A percentile compares a stretch with the other conserved stretches of the same genome.
phyloP scores from a whole-genome alignment of 192 early-diverging fungal genomes.

The Coemansia sp. region DNA sequence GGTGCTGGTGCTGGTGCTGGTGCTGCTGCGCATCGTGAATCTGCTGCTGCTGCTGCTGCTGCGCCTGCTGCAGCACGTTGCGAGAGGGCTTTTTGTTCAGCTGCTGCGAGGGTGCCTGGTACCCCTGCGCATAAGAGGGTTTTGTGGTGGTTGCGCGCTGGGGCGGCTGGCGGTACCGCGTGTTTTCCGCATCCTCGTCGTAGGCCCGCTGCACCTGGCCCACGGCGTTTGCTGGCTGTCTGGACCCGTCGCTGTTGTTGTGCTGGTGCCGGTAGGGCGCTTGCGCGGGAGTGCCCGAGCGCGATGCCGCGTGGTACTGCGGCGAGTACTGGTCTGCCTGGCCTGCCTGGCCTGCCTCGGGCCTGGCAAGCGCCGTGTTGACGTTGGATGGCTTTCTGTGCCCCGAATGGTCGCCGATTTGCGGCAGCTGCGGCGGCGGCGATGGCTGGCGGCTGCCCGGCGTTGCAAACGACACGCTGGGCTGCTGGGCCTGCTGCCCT shows the following conservation, averaged over 20 bases:
- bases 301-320: slow-evolving; percentile 19
- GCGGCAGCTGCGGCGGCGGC: slow-evolving; percentile 48
- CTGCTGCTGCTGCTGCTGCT: slow-evolving; percentile 18
- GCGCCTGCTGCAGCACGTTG: slow-evolving; percentile 13
- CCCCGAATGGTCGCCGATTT: slow-evolving; percentile 34
- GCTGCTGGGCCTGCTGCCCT: slow-evolving; percentile 30
- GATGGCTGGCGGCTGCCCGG: slow-evolving; percentile 22
- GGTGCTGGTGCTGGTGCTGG: slow-evolving; percentile 26
- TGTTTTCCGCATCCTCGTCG: slow-evolving; percentile 47
- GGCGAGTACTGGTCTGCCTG: slow-evolving; percentile 38
- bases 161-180: slow-evolving; percentile 46
- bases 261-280: slow-evolving; percentile 52
- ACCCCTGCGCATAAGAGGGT: slow-evolving; percentile 31
- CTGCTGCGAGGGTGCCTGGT: slow-evolving; percentile 27
- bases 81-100: slow-evolving; percentile 26
- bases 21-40: slow-evolving; percentile 1
- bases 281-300: slow-evolving; percentile 23
- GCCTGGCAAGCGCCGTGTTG: slow-evolving; percentile 24
- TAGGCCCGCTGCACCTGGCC: slow-evolving; percentile 36
- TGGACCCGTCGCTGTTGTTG: slow-evolving; percentile 40
- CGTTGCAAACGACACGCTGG: slow-evolving; percentile 16
- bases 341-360: slow-evolving; percentile 10
- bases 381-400: slow-evolving; percentile 40
- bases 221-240: slow-evolving; percentile 20
- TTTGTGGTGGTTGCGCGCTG: slow-evolving; percentile 37